Evolutionary conservation across 768 basidiomycete species (phyloP), one percentile per base, ranked within the genome.

Genomic region (Termitomyces sp.): DNA sequence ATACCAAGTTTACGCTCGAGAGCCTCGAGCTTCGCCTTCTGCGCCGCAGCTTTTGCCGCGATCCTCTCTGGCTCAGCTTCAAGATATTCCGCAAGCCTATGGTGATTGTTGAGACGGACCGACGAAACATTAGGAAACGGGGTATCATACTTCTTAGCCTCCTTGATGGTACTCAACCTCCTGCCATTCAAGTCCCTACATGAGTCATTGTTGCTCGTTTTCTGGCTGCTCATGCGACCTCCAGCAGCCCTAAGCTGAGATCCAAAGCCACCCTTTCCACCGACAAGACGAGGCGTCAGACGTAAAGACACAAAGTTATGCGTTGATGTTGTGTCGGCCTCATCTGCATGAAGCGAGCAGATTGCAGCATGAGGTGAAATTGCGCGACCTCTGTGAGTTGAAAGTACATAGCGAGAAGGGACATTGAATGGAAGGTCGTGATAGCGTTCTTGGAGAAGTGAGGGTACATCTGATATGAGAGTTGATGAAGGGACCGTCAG

Each of bases 201-300:
- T 8, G 91, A 91, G 68, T 98, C 95, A 60, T 94, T 94, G 70
- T 94, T 95, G 70, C 79, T 94, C 23, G 93, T 94, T 77, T 94
- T 94, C 75, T 94, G 92, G 63, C 87, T 90, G 66, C 89, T 92
- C 97, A 99, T 99, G 33, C 96, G 83, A 12, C 97, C 96, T 62
- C 97, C 97, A 14, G 96, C 96, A 0, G 97, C 96, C 69, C 97
- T 83, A 62, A 99, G 78, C 75, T 98, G 94, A 17, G 89, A 91
- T 3, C 97, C 97, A 66, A 99, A 98, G 35, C 96, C 97, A 69
- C 97, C 96, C 73, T 98, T 99, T 19, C 97, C 97, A 49, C 96
- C 96, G 3, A 79, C 77, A 7, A 98, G 67, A 26, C 86, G 77
- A 0, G 92, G 87, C 1, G 80, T 74, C n/a, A 96, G 76, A 0